These are phyloP conservation scores for Nakataea oryzae DNA, from an alignment of 2,329 filamentous ascomycete species.

Conservation along the genomic window DNA sequence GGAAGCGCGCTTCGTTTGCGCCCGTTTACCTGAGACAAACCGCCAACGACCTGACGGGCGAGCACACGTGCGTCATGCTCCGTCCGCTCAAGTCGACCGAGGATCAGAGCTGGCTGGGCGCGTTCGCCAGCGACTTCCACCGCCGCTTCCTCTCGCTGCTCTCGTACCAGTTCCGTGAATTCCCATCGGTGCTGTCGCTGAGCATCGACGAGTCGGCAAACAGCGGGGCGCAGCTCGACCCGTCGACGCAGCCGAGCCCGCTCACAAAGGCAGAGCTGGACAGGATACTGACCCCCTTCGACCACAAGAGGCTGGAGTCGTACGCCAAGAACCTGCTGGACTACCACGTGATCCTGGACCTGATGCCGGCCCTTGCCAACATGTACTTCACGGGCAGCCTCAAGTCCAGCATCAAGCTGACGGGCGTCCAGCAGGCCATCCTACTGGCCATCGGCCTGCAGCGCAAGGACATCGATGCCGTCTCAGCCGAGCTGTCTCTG, in stretches of 20 bases:
- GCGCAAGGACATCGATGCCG: constrained; percentile 70
- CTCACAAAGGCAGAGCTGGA: constrained; percentile 72
- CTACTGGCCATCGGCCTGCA: constrained; percentile 87
- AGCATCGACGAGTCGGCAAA: constrained; percentile 82
- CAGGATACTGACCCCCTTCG: constrained; percentile 72
- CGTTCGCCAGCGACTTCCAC: constrained; percentile 89
- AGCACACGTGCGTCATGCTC: constrained; percentile 97
- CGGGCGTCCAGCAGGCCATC: constrained; percentile 75
- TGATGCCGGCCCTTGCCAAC: constrained; percentile 71
- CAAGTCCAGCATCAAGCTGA: constrained; percentile 53
- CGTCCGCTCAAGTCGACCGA: constrained; percentile 59
- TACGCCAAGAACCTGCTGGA: constrained; percentile 97
- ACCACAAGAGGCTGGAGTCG: constrained; percentile 87
- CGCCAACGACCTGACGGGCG: constrained; percentile 88
- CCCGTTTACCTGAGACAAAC: constrained; percentile 93
- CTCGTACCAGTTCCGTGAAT: constrained; percentile 84
- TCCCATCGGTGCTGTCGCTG: constrained; percentile 67
- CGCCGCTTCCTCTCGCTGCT: constrained; percentile 82
- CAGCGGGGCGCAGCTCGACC: constrained; percentile 47
- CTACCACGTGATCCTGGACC: constrained; percentile 92
- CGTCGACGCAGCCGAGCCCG: constrained; percentile 36
- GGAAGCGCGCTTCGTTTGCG: constrained; percentile 78
- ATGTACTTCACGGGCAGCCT: constrained; percentile 80
- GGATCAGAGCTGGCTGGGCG: constrained; percentile 76
- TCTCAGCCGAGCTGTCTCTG: constrained; percentile 70